Percentiles rank a stretch among this genome's conserved stretches.
phyloP scores from a whole-genome alignment of 768 basidiomycete genomes.

The Fibroporia radiculosa region DNA sequence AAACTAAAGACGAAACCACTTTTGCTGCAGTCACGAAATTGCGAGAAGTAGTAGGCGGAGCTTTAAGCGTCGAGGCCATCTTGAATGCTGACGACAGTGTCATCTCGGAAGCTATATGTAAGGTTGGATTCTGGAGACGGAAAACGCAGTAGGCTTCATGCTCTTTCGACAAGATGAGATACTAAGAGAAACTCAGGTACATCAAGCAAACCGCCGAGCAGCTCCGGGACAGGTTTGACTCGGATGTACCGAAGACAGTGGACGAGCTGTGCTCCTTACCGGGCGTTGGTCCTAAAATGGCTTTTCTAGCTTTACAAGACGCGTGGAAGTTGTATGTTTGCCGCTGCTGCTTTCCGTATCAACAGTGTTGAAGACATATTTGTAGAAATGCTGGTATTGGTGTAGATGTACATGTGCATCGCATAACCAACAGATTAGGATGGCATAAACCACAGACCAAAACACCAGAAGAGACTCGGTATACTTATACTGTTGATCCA shows the following conservation, averaged over 20 bases:
- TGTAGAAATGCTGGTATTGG: conserved; percentile 82
- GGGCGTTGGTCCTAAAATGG: conserved; percentile 97
- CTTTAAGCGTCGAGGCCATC: conserved; percentile 67
- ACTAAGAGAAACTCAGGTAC: conserved; percentile 38
- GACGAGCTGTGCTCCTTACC: conserved; percentile 82
- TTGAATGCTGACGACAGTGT: conserved; percentile 50
- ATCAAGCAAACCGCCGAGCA: conserved; percentile 65
- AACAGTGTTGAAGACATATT: not conserved
- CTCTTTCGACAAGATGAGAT: not conserved
- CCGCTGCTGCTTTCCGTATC: not conserved
- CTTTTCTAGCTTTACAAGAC: conserved; percentile 73
- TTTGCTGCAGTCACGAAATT: conserved; percentile 73
- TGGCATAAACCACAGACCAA: conserved; percentile 88
- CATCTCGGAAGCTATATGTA: conserved; percentile 73
- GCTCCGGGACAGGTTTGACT: conserved; percentile 63
- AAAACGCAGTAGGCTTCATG: conserved; percentile 62
- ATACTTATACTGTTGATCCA: not conserved
- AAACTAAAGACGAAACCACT: conserved; percentile 90
- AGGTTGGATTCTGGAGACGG: conserved; percentile 89
- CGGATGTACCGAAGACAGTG: conserved; percentile 83
- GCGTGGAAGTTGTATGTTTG: conserved; percentile 72
- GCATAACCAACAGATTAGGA: conserved; percentile 87
- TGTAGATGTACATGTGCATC: conserved; percentile 93
- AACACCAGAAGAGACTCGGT: conserved; percentile 86
- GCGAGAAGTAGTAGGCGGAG: conserved; percentile 66